Base-by-base conservation (phyloP, 2,329 filamentous ascomycete species). In the Chrysoporthe austroafricana region DNA sequence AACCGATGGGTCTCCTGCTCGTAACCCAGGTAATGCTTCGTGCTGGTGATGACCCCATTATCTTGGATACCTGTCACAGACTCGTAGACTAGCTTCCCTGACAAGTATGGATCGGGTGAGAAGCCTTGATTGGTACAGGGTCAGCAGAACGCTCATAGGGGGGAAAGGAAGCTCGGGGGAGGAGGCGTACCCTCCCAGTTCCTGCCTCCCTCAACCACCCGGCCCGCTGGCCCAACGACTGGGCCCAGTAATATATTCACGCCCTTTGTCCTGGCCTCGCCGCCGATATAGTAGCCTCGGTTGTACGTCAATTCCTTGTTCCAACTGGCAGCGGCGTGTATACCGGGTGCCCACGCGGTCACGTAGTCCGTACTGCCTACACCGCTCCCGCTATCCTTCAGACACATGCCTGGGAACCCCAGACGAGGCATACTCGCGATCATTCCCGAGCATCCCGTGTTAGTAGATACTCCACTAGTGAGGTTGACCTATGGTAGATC, bases 321-420 rank as follows among this genome's bases (percentile, higher is more conserved):
- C 86, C 90, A 95, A 2, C 91, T 91, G 0, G 91, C 90, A 8
- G 90, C 92, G 11, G 89, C 85, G 66, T 89, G 92, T 69, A 92
- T 82, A 62, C 90, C 91, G 1, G 90, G 87, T 0, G 91, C 86
- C 76, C 93, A 94, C 0, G 87, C 89, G 61, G 88, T 90, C 72
- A 86, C 86, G 73, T 88, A 88, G 75, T 92, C 90, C 70, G 86
- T 76, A 71, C 86, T 84, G 71, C 91, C 84, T 63, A 93, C 80
- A 68, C 91, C 91, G 4, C 92, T 80, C 14, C 91, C 91, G n/a
- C 87, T 88, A 75, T 93, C 90, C 73, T 92, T 88, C 74, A 91
- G 77, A 74, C 91, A 93, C 50, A 93, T 76, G 6, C 84, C 81
- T 66, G 82, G 83, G 76, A 89, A 87, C 21, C 83, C 83, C 4